Evolutionary conservation across 208 protist species (phyloP), one percentile per base, ranked within the genome.

Genomic region (Acanthamoeba culbertsoni): DNA sequence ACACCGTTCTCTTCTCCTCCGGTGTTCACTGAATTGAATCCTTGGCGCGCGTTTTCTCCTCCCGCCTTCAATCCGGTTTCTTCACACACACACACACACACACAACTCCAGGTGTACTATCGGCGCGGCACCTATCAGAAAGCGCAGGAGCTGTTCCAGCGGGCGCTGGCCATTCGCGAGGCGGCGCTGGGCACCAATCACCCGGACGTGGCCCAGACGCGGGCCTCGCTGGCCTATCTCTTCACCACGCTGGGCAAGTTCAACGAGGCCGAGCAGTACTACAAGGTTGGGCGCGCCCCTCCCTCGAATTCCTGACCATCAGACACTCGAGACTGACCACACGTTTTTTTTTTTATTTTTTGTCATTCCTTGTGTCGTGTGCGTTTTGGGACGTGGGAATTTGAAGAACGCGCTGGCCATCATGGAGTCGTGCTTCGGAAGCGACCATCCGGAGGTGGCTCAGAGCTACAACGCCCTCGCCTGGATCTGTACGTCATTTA

Each of bases 401-500:
- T 35, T 46, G 2, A 12, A 91, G 84, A 73, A 93, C 33, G 57
- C 88, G 31, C 43, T 93, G 59, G 37, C 63, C 31, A 93, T 93
- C 68, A 93, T 93, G 88, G 65, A 93, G 35, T 51, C 57, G 14
- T 79, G 43, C 12, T 93, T 93, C 31, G 88, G 88, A 8, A 79
- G 53, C n/a, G 84, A 91, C 42, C 84, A 91, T n/a, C 84, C 84
- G 14, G 84, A 91, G 55, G 84, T 91, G 55, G 84, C 84, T 26
- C 84, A 91, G 37, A 91, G 84, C 31, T 91, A 91, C 84, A 91
- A 91, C 45, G 84, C 84, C 12, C 84, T 91, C 48, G 88, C 88
- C 31, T 93, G 88, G 88, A 93, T 93, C 35, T 91, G 84, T 91
- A 91, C 84, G 84, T 53, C n/a, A n/a, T n/a, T n/a, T n/a, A n/a